These are phyloP conservation scores for Cubamyces sp. DNA, from an alignment of 768 basidiomycete species.

Conservation along the genomic window DNA sequence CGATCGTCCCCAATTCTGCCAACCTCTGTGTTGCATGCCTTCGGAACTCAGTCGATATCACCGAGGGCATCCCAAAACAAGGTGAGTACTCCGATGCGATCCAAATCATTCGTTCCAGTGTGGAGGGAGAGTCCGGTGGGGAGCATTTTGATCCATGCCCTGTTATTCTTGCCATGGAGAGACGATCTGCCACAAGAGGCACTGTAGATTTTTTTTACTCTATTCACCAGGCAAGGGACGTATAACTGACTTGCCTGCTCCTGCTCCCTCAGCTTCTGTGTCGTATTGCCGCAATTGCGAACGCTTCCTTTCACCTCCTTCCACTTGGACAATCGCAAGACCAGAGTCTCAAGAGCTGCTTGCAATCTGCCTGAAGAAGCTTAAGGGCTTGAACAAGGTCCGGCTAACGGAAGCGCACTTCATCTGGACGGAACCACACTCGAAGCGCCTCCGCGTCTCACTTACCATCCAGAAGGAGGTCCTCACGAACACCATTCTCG, in stretches of 20 bases:
- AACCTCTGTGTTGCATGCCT: conserved; percentile 91
- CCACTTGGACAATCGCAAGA: conserved; percentile 81
- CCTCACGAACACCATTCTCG: conserved; percentile 91
- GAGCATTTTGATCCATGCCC: no score
- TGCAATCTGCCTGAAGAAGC: conserved; percentile 91
- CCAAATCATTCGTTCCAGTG: no score
- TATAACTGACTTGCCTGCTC: not conserved
- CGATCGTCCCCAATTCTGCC: conserved; percentile 89
- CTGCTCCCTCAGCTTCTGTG: conserved; percentile 64
- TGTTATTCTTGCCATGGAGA: no score
- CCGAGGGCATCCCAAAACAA: conserved; percentile 97
- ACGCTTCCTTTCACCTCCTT: conserved; percentile 90
- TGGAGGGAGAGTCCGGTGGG: no score
- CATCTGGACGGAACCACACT: conserved; percentile 99
- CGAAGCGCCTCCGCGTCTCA: conserved; percentile 88
- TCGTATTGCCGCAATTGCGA: conserved; percentile 97
- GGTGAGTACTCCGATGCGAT: conserved; percentile 45
- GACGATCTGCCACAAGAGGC: no score
- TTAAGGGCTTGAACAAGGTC: conserved; percentile 93
- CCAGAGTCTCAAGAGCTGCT: conserved; percentile 94
- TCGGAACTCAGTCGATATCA: conserved; percentile 93
- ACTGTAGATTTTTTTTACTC: not conserved
- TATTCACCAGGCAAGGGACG: not conserved
- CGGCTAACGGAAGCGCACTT: conserved; percentile 98
- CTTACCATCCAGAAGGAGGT: conserved; percentile 99